Evolutionary conservation across 768 basidiomycete species (phyloP).

Genomic region (Rhizopogon roseolus): DNA sequence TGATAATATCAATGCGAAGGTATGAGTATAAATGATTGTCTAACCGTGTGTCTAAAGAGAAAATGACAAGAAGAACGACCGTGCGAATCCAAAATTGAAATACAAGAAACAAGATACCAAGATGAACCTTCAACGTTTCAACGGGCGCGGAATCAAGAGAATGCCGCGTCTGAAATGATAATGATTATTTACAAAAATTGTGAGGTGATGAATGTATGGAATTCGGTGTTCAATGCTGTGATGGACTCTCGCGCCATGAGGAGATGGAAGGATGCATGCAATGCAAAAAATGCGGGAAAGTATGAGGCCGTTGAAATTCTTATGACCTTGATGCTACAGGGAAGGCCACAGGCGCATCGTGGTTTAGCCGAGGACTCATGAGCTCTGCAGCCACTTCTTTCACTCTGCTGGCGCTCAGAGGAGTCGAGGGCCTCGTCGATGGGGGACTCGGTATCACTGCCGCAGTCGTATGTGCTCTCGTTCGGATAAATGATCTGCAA

Average conservation of each 20-base stretch:
- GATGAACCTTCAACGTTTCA: no score
- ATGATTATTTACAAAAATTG: background rate
- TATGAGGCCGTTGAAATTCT: background rate
- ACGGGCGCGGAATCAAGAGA: no score
- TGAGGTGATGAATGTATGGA: background rate
- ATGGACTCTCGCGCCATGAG: background rate
- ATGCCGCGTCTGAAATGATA: no score
- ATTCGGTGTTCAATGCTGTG: background rate
- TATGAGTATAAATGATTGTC: no score
- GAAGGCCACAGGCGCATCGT: background rate
- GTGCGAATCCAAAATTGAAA: no score
- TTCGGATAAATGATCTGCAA: conserved; percentile 29
- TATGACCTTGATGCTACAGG: background rate
- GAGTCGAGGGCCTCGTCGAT: conserved; percentile 11
- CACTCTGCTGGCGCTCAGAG: conserved; percentile 57
- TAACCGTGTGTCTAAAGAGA: no score
- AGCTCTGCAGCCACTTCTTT: conserved; percentile 56
- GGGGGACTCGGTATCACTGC: conserved; percentile 9
- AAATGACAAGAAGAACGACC: no score
- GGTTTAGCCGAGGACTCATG: conserved; percentile 3
- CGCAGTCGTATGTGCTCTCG: conserved; percentile 31
- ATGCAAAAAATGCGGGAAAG: background rate
- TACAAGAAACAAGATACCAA: no score
- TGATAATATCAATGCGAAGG: no score
- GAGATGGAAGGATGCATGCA: background rate